A percentile compares a stretch with the other conserved stretches of the same genome.
phyloP scores from a whole-genome alignment of 257 asterid species.

The Solanum lignicaule region DNA sequence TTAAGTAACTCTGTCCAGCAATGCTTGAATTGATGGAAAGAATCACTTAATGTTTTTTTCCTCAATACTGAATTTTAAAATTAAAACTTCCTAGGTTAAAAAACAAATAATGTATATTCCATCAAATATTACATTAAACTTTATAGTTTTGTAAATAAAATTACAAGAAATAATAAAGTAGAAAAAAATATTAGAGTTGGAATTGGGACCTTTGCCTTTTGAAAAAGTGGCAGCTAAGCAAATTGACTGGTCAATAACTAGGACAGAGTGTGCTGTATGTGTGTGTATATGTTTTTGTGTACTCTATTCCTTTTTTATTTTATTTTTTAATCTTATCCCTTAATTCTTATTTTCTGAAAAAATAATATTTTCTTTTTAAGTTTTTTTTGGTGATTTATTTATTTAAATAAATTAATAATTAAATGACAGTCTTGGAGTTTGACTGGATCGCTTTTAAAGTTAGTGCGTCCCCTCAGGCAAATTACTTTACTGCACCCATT shows the following conservation, averaged over 20 bases:
- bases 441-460: neutral
- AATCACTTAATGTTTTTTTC: too few relatives aligned
- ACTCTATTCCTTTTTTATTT: neutral
- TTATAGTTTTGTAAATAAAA: neutral
- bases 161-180: neutral
- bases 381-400: neutral
- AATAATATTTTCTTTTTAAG: neutral
- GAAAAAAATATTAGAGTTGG: neutral
- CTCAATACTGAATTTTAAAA: too few relatives aligned
- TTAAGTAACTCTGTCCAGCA: too few relatives aligned
- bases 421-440: neutral
- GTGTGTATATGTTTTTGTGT: neutral
- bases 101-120: neutral
- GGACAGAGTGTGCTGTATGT: neutral
- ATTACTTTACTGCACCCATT: conserved; percentile 1
- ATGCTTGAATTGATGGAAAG: too few relatives aligned
- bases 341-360: neutral
- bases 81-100: too few relatives aligned
- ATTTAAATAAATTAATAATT: neutral
- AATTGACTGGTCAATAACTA: conserved; percentile 6
- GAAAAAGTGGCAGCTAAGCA: conserved; percentile 10
- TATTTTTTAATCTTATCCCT: neutral
- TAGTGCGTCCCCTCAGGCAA: neutral
- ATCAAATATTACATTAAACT: neutral
- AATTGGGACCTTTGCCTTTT: neutral